These are phyloP conservation scores for Mortierella sp. DNA, from an alignment of 371 early-diverging fungal genomes.

Conservation along the genomic window DNA sequence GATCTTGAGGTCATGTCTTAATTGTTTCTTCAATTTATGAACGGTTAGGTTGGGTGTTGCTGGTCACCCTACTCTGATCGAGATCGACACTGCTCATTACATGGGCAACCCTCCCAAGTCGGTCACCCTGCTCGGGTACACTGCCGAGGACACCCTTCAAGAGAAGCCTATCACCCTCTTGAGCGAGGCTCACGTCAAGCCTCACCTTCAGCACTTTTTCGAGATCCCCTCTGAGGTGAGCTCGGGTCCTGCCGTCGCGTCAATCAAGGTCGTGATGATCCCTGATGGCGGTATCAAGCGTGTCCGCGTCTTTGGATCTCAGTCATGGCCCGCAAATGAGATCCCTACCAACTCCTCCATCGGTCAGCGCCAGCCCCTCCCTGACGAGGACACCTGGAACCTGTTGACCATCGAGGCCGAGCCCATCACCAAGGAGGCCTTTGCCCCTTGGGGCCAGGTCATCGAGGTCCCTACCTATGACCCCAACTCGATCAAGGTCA, in stretches of 20 bases:
- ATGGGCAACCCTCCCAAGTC: conserved; percentile 87
- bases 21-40: conserved; percentile 12
- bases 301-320: conserved; percentile 73
- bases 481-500: conserved; percentile 67
- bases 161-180: conserved; percentile 57
- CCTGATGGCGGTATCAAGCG: conserved; percentile 82
- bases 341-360: conserved; percentile 24
- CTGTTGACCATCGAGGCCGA: conserved; percentile 59
- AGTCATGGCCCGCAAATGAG: conserved; percentile 49
- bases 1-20: not conserved
- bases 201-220: conserved; percentile 80
- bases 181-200: conserved; percentile 56
- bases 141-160: conserved; percentile 18
- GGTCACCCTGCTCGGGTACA: conserved; percentile 51
- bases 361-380: conserved; percentile 34
- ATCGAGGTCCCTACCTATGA: conserved; percentile 64
- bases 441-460: conserved; percentile 82
- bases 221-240: conserved; percentile 67
- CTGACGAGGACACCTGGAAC: conserved; percentile 51
- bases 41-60: conserved; percentile 76
- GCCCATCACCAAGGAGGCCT: conserved; percentile 76
- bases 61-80: conserved; percentile 78
- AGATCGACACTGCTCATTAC: conserved; percentile 87
- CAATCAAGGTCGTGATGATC: conserved; percentile 34
- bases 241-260: conserved; percentile 64